Conservation (phyloP, 2,329 filamentous ascomycete species). For the Colletotrichum siamense region DNA sequence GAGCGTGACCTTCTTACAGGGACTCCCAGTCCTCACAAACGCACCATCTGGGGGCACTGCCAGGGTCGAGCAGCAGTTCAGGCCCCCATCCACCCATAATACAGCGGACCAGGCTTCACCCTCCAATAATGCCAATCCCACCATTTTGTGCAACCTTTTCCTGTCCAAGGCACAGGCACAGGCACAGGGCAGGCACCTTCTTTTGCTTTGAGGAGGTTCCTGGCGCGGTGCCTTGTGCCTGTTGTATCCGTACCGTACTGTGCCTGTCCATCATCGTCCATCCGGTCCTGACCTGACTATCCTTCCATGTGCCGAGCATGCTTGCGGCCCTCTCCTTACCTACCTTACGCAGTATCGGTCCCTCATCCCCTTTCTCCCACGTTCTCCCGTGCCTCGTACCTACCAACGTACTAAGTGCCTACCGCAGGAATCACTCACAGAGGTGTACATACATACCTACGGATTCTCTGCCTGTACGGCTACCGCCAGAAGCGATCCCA, state of each 20-base stretch:
- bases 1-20: neutral
- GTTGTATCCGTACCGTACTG: neutral
- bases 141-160: constrained; percentile 13
- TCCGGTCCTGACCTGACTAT: neutral
- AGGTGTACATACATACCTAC: neutral
- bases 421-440: neutral
- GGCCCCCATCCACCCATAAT: neutral
- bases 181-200: neutral
- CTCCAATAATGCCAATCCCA: constrained; percentile 19
- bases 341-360: neutral
- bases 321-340: neutral
- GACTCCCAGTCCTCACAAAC: neutral
- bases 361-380: neutral
- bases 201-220: neutral
- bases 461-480: neutral
- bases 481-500: neutral
- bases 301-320: neutral
- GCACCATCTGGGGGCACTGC: neutral
- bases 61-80: neutral
- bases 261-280: neutral
- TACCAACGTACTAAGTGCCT: neutral
- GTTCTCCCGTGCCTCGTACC: neutral
- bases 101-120: neutral
- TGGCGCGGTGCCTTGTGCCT: constrained; percentile 5
- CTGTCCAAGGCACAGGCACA: neutral